Evolutionary conservation across 2,329 filamentous ascomycete species (phyloP).

Genomic region (Pseudocercospora crystallina): DNA sequence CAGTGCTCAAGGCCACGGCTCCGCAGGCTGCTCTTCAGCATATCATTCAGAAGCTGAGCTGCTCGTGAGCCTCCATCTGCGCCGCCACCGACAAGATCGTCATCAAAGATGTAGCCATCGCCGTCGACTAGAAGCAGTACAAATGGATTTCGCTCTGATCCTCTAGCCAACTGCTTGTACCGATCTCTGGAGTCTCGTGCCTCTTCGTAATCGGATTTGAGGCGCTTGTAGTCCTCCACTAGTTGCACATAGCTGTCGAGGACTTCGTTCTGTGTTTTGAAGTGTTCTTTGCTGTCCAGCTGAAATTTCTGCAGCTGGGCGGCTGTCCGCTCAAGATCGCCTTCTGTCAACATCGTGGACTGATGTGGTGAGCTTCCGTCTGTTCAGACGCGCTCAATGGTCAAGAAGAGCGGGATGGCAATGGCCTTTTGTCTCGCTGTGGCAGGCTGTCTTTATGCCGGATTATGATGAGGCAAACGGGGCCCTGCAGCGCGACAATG

Average conservation of each 20-base stretch:
- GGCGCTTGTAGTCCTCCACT: slow-evolving; percentile 54
- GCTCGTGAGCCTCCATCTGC: slow-evolving; percentile 56
- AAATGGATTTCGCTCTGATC: slow-evolving; percentile 55
- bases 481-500: too few species aligned
- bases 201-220: slow-evolving; percentile 60
- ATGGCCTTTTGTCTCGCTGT: too few species aligned
- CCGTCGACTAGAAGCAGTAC: slow-evolving; percentile 63
- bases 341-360: slow-evolving; percentile 20
- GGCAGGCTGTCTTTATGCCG: too few species aligned
- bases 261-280: slow-evolving; percentile 31
- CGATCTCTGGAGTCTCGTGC: slow-evolving; percentile 54
- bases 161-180: slow-evolving; percentile 54
- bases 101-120: slow-evolving; percentile 55
- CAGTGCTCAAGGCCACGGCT: slow-evolving; percentile 51
- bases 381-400: not conserved
- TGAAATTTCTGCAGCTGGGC: slow-evolving; percentile 27
- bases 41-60: slow-evolving; percentile 54
- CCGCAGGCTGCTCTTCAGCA: slow-evolving; percentile 49
- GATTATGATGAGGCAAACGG: not conserved
- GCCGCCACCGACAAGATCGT: slow-evolving; percentile 31
- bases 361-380: not conserved
- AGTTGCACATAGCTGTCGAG: slow-evolving; percentile 44
- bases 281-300: slow-evolving; percentile 20
- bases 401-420: not conserved
- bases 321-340: slow-evolving; percentile 18